Evolutionary conservation across 306 rosid genomes (phyloP), one percentile per base, ranked within the genome.

Genomic region (Cucumis sativus): DNA sequence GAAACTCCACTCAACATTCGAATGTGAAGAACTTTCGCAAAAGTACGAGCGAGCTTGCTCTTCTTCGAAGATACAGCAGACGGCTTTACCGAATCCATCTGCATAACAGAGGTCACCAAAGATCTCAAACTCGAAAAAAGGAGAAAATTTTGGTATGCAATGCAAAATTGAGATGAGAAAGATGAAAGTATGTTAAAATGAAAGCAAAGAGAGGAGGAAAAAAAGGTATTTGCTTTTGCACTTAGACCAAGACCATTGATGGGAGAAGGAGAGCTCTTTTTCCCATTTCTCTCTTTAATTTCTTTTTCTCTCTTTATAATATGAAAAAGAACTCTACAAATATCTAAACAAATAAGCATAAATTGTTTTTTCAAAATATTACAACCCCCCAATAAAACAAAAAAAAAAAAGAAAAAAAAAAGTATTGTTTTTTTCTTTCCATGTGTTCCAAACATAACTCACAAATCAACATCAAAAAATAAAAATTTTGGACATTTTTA

Each of bases 11-110:
- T 79, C 18, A 88, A 74, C 23, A 84, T 83, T 40, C 87, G 87
- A 16, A 90, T 82, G 78, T 92, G 90, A 83, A 95, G 96, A 89
- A 95, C 90, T 83, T 92, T 95, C 0, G 97, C 91, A 13, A 95
- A 84, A 13, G 88, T 78, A 8, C 92, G 89, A 8, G 84, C 96
- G 41, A 92, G 73, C 78, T 80, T 94, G 81, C 84, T 87, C 91
- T 87, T 92, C 10, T 81, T 63, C n/a, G 97, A 90, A 17, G 91
- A 86, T 20, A 84, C 83, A 11, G 89, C 82, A 4, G 86, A 85
- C 1, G 89, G 85, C 74, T 87, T 88, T 65, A 92, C 84, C 0
- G 96, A 84, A 66, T 92, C 98, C 98, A 95, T 95, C 91, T 88
- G 84, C 82, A 88, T 11, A 79, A 43, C 21, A 56, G 79, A 60